phyloP scores from a whole-genome alignment of 2,329 filamentous ascomycete species.

The Taxawa tesnikishii region DNA sequence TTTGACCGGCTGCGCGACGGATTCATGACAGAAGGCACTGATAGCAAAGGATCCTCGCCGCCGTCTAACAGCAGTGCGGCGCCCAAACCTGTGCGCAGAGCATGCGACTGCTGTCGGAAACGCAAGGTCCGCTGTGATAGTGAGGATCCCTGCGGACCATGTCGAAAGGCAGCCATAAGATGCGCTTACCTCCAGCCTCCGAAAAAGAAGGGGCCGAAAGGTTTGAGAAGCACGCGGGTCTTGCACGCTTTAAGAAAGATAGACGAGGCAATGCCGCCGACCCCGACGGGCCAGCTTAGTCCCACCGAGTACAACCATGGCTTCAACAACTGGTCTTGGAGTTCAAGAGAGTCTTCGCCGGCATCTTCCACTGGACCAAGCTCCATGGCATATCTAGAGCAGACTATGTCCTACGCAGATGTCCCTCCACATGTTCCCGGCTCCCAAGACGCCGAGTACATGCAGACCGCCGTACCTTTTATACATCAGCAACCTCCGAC shows the following conservation, averaged over 20 bases:
- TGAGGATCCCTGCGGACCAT: conserved; percentile 19
- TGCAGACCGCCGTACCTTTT: no score
- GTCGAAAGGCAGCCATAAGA: conserved; percentile 20
- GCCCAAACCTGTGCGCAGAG: conserved; percentile 16
- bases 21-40: no score
- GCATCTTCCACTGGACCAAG: not conserved
- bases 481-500: no score
- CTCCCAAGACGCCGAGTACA: no score
- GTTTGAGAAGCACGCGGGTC: conserved; percentile 20
- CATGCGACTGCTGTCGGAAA: conserved; percentile 24
- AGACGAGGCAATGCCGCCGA: conserved; percentile 16
- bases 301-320: conserved; percentile 7
- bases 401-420: not conserved
- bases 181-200: conserved; percentile 22
- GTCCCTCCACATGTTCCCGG: not conserved
- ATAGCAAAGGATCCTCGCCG: no score
- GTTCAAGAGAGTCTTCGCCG: conserved; percentile 7
- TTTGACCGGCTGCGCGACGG: no score
- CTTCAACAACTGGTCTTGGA: conserved; percentile 4
- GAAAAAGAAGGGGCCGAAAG: conserved; percentile 25
- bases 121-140: conserved; percentile 23
- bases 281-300: conserved; percentile 13
- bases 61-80: not conserved
- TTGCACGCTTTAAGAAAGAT: conserved; percentile 21
- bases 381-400: not conserved